phyloP scores from a whole-genome alignment of 2,329 filamentous ascomycete species.

The Myriosclerotinia duriaeana region DNA sequence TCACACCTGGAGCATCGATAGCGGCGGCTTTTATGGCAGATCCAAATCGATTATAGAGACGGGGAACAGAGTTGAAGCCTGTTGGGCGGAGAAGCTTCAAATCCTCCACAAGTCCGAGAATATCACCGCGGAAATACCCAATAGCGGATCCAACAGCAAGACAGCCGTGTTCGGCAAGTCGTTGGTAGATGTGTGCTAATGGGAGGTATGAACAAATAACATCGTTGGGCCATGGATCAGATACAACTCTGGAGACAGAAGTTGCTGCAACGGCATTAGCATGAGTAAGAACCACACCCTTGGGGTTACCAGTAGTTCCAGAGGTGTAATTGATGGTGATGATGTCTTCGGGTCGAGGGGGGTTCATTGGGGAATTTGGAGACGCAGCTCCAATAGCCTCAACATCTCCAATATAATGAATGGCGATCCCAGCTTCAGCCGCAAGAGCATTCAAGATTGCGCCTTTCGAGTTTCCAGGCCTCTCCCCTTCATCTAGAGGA shows the following conservation, averaged over 20 bases:
- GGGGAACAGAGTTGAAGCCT: slow-evolving; percentile 82
- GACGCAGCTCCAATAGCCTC: slow-evolving; percentile 75
- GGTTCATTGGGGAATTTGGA: slow-evolving; percentile 63
- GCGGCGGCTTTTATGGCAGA: slow-evolving; percentile 78
- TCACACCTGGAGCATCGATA: slow-evolving; percentile 74
- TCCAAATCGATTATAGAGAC: slow-evolving; percentile 88
- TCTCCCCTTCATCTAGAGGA: slow-evolving; percentile 76
- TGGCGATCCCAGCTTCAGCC: slow-evolving; percentile 68
- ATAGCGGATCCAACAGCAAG: slow-evolving; percentile 72
- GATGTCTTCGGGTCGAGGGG: slow-evolving; percentile 71
- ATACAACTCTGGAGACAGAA: slow-evolving; percentile 56
- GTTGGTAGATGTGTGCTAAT: slow-evolving; percentile 89
- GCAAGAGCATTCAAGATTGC: slow-evolving; percentile 76
- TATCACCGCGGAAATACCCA: slow-evolving; percentile 93
- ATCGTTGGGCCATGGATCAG: slow-evolving; percentile 54
- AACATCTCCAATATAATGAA: slow-evolving; percentile 77
- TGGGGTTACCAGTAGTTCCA: slow-evolving; percentile 78
- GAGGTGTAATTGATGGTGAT: slow-evolving; percentile 92
- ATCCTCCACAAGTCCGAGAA: slow-evolving; percentile 83
- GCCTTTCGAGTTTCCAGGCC: slow-evolving; percentile 73
- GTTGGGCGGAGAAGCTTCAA: slow-evolving; percentile 83
- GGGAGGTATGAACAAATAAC: slow-evolving; percentile 84
- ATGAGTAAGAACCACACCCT: slow-evolving; percentile 83
- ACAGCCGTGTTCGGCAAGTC: slow-evolving; percentile 74
- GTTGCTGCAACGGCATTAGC: slow-evolving; percentile 74